Evolutionary conservation across 495 filamentous ascomycete species (phyloP), one percentile per base, ranked within the genome.

Genomic region (Parmelia sp.): DNA sequence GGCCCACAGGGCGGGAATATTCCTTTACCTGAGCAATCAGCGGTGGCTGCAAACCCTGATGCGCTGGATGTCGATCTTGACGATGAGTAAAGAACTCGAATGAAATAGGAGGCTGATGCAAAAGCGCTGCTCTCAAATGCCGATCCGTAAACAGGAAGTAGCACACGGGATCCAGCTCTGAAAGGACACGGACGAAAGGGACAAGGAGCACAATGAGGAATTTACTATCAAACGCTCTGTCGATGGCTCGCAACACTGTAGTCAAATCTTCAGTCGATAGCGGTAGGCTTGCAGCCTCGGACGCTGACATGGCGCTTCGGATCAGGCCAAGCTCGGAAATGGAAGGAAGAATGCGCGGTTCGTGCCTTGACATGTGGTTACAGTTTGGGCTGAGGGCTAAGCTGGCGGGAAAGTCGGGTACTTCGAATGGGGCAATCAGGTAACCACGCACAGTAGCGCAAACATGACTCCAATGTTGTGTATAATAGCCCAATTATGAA

Each of bases 31-130:
- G 75, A 82, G 69, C 73, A 69, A 51, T 65, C 78, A 23, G 71
- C 79, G 4, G 77, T 79, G n/a, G 76, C 84, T 11, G 79, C 82
- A 21, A 97, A 97, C 71, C 92, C 92, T 17, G 92, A 97, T 72
- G 91, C 89, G 25, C 80, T 97, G 65, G 90, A 96, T 74, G 86
- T 79, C 61, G 77, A 82, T 42, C 78, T 83, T 74, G 81, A 83
- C 66, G 80, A 77, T 39, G 77, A 82, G n/a, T 67, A 36, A 70
- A 33, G 39, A 2, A 33, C 14, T 36, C 9, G 6, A 27, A 3
- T 25, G 4, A 15, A 29, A 25, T 29, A 19, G 27, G 40, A 42
- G 11, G 35, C 14, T 17, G 4, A 7, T 61, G 8, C n/a, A 21
- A 17, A 4, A 60, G 14, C 17, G 44, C 27, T 2, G 11, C 29